Conservation (phyloP, 352 stramenopile species). For the Aphanomyces astaci region DNA sequence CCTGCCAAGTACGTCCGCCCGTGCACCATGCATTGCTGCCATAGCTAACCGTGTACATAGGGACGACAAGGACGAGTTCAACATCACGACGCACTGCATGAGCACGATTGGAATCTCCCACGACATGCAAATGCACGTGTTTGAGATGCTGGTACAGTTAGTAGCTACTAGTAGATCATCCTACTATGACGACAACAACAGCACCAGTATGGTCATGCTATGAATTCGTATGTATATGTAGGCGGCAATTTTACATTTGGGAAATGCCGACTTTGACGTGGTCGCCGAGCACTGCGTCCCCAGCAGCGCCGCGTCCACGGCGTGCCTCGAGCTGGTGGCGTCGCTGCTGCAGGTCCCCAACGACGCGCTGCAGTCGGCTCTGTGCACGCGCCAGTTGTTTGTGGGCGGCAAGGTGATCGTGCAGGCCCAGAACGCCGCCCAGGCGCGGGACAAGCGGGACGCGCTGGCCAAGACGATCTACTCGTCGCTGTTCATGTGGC, state of each 20-base stretch:
- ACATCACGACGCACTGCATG: constrained; percentile 77
- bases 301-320: constrained; percentile 38
- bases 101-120: constrained; percentile 79
- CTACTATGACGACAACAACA: too few relatives aligned
- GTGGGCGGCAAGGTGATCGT: constrained; percentile 86
- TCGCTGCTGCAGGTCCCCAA: constrained; percentile 67
- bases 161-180: too few relatives aligned
- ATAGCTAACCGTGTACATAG: constrained; percentile 21
- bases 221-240: too few relatives aligned
- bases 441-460: constrained; percentile 83
- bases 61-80: constrained; percentile 79
- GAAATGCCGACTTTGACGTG: constrained; percentile 79
- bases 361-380: constrained; percentile 56
- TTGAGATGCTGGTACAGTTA: constrained; percentile 50
- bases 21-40: constrained; percentile 5
- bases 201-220: too few relatives aligned
- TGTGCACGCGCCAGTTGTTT: constrained; percentile 79
- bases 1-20: constrained; percentile 40
- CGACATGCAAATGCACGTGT: constrained; percentile 73
- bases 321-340: constrained; percentile 56
- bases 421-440: constrained; percentile 80
- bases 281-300: constrained; percentile 74
- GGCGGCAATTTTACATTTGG: constrained; percentile 77
- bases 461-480: constrained; percentile 90
- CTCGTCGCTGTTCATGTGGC: constrained; percentile 85